These are phyloP conservation scores for Nicotiana rustica DNA, from an alignment of 305 asterid species.

Conservation along the genomic window DNA sequence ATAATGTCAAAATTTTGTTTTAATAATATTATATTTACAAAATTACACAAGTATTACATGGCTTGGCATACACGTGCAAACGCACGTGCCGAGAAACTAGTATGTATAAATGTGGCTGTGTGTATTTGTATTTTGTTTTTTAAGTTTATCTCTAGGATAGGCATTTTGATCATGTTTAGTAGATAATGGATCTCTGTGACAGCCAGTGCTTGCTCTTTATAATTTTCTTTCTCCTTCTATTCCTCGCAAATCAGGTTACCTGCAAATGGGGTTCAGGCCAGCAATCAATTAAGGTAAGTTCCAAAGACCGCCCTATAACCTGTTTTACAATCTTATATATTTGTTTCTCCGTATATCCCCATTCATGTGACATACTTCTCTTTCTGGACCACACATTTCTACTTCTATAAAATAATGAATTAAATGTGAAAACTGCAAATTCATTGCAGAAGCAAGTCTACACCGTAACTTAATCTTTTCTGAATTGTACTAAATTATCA, in stretches of 20 bases:
- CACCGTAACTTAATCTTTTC: neutral
- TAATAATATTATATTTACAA: too few relatives aligned
- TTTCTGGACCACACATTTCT: conserved; percentile 18
- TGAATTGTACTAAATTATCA: neutral
- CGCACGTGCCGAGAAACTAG: too few relatives aligned
- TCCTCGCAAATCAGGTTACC: conserved; percentile 48
- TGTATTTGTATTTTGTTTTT: too few relatives aligned
- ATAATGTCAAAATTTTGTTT: too few relatives aligned
- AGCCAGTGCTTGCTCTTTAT: neutral
- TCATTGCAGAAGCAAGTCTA: neutral
- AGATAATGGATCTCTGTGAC: neutral
- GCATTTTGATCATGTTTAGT: neutral
- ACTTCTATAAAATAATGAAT: neutral
- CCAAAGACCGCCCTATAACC: neutral
- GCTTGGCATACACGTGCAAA: too few relatives aligned
- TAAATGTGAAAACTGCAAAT: neutral
- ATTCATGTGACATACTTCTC: neutral
- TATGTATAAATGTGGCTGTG: too few relatives aligned
- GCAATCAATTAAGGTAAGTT: conserved; percentile 66
- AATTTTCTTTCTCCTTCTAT: conserved; percentile 30
- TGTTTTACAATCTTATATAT: conserved; percentile 22
- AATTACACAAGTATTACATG: too few relatives aligned
- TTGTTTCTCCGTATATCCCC: neutral
- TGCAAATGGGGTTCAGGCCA: conserved; percentile 52
- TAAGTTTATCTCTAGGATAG: neutral